These are phyloP conservation scores for Orbilia quercus DNA, from an alignment of 2,329 filamentous ascomycete species.

Conservation along the genomic window DNA sequence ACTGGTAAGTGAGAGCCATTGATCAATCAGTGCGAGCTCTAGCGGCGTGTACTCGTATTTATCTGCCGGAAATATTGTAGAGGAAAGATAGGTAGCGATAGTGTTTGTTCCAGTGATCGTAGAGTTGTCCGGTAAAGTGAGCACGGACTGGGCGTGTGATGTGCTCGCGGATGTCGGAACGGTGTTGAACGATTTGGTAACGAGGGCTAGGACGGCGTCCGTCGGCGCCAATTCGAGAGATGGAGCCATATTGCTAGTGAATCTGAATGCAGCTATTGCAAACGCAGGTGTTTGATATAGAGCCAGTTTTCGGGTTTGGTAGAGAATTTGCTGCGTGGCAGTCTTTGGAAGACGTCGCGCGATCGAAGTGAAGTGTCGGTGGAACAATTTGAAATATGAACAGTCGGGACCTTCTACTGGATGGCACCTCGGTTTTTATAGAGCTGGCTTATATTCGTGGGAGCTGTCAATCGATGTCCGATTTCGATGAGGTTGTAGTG, in stretches of 20 bases:
- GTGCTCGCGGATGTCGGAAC: slow-evolving; percentile 31
- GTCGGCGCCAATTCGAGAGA: slow-evolving; percentile 47
- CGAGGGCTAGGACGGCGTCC: slow-evolving; percentile 45
- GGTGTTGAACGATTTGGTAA: slow-evolving; percentile 46
- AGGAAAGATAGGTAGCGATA: slow-evolving; percentile 64
- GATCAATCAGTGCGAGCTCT: slow-evolving; percentile 86
- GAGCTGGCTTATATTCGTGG: background rate
- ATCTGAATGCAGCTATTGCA: slow-evolving; percentile 4
- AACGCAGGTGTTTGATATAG: slow-evolving; percentile 17
- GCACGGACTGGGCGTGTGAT: slow-evolving; percentile 29
- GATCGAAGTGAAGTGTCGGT: slow-evolving; percentile 22
- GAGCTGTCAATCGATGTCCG: background rate
- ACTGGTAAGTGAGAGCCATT: slow-evolving; percentile 82
- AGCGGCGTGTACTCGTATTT: slow-evolving; percentile 77
- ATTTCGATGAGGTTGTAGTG: slow-evolving; percentile 6
- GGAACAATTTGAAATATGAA: slow-evolving; percentile 18
- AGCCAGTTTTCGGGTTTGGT: slow-evolving; percentile 1
- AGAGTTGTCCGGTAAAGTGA: slow-evolving; percentile 44
- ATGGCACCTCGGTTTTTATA: background rate
- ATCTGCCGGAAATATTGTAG: slow-evolving; percentile 75
- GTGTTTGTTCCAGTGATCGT: slow-evolving; percentile 59
- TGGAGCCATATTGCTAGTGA: slow-evolving; percentile 39
- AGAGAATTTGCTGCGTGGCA: slow-evolving; percentile 5
- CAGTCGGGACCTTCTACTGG: background rate
- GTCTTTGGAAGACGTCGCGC: slow-evolving; percentile 42